phyloP scores from a whole-genome alignment of 2,329 filamentous ascomycete genomes.

The Malbranchea zuffiana region DNA sequence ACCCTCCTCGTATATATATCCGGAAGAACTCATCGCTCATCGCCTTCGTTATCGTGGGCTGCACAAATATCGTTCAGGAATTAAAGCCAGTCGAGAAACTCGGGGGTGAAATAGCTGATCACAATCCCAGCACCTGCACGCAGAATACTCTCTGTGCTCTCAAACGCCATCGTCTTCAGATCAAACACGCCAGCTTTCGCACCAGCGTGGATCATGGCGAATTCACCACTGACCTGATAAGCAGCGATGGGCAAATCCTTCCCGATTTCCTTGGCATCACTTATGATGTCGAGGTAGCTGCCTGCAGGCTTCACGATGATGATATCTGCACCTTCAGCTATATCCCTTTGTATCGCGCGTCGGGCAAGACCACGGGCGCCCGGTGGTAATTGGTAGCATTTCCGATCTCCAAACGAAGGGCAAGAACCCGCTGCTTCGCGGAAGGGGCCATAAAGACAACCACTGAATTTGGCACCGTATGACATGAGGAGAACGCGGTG shows the following conservation, averaged over 20 bases:
- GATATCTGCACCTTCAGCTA: constrained; percentile 87
- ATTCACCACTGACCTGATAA: constrained; percentile 96
- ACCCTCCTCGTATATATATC: too few relatives aligned
- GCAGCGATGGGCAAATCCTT: constrained; percentile 86
- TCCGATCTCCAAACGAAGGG: constrained; percentile 85
- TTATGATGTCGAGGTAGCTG: constrained; percentile 94
- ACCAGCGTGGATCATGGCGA: constrained; percentile 91
- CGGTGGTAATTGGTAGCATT: constrained; percentile 92
- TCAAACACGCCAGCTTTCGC: constrained; percentile 96
- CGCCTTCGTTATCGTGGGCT: too few relatives aligned
- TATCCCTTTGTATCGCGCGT: constrained; percentile 79
- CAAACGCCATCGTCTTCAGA: constrained; percentile 85
- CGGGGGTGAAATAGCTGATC: constrained; percentile 87
- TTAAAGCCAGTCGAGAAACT: constrained; percentile 55
- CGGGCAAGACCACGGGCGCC: constrained; percentile 85
- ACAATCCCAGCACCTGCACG: constrained; percentile 88
- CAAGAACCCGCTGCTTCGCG: constrained; percentile 86
- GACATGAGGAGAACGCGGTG: constrained; percentile 93
- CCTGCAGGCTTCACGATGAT: constrained; percentile 99
- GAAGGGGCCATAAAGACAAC: constrained; percentile 93
- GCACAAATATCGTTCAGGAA: constrained; percentile 1
- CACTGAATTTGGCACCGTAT: constrained; percentile 95
- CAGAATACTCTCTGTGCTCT: constrained; percentile 86
- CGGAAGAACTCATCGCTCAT: too few relatives aligned
- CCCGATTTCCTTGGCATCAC: constrained; percentile 88